phyloP scores from a whole-genome alignment of 495 filamentous ascomycete genomes.

The Xylaria grammica region DNA sequence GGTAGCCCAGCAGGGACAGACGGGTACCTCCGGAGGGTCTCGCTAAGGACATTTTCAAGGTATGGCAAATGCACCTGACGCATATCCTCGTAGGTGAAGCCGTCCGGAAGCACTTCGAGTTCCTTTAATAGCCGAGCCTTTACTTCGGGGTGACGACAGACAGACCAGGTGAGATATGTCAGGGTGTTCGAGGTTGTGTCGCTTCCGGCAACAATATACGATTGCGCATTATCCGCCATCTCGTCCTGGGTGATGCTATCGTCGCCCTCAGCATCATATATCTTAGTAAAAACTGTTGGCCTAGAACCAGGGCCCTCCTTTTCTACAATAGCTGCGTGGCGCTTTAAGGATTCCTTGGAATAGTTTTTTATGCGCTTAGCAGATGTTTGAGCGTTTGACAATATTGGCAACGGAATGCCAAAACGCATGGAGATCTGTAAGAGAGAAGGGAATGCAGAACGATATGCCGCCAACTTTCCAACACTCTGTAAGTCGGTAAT shows the following conservation, averaged over 20 bases:
- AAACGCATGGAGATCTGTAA: conserved; percentile 18
- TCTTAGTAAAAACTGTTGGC: conserved; percentile 54
- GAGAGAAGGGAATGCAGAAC: conserved; percentile 44
- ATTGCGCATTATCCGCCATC: conserved; percentile 47
- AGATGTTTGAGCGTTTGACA: not conserved
- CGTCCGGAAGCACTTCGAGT: conserved; percentile 40
- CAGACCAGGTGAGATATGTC: conserved; percentile 49
- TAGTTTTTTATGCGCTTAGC: conserved; percentile 30
- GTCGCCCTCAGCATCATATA: conserved; percentile 46
- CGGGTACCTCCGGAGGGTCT: conserved; percentile 59
- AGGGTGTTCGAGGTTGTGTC: conserved; percentile 56
- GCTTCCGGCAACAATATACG: conserved; percentile 56
- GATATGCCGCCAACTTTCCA: conserved; percentile 36
- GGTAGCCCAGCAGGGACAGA: conserved; percentile 50
- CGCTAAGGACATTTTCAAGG: conserved; percentile 59
- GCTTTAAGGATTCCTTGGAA: conserved; percentile 41
- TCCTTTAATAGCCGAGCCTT: conserved; percentile 49
- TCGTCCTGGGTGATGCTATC: conserved; percentile 44
- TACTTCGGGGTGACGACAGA: conserved; percentile 40
- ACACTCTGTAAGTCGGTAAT: conserved; percentile 41
- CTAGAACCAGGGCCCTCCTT: conserved; percentile 43
- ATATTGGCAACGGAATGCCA: conserved; percentile 16
- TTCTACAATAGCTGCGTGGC: conserved; percentile 46
- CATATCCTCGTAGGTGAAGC: conserved; percentile 44
- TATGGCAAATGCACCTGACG: conserved; percentile 46